Evolutionary conservation across 345 rosid species (phyloP), one percentile per base, ranked within the genome.

Genomic region (Heritiera littoralis): DNA sequence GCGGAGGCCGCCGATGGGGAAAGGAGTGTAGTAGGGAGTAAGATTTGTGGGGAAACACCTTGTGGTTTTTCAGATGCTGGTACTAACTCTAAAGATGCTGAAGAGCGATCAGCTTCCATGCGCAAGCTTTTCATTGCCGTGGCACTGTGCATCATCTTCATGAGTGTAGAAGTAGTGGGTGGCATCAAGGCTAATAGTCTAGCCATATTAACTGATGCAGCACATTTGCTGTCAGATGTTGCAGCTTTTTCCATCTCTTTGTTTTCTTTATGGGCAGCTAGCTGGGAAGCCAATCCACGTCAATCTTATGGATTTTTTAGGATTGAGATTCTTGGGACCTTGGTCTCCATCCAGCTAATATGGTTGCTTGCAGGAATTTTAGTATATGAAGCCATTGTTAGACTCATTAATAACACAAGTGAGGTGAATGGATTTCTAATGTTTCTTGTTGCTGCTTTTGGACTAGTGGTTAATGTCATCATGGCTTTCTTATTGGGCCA

Each of bases 361-460:
- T 87, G 90, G 90, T 84, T 89, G 61, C 89, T 89, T 64, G 82
- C 90, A 7, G 92, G 92, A 35, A 84, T 89, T 77, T 84, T 87
- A 7, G 89, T 89, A 2, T 89, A 86, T 65, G 88, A 89, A 82
- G 92, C 90, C 70, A 86, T 89, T 66, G 67, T 76, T 51, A 81
- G 90, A 72, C 77, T 86, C 56, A 74, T 87, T 40, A 43, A 84
- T 14, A 68, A 80, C 13, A 86, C 84, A 3, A 82, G 82, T 58
- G 76, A 81, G 65, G 92, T 87, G 43, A 43, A 89, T 76, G 92
- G 92, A 2, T 84, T 81, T 76, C 85, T 89, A 20, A 87, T 89
- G 92, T 89, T 89, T 74, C 48, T 82, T 41, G 82, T 87, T 81
- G 83, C 89, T 58, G 60, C 89, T 38, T 81, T 87, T 79, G 90